phyloP scores from a whole-genome alignment of 1,139 yeast species.

The Kodamaea plutei region DNA sequence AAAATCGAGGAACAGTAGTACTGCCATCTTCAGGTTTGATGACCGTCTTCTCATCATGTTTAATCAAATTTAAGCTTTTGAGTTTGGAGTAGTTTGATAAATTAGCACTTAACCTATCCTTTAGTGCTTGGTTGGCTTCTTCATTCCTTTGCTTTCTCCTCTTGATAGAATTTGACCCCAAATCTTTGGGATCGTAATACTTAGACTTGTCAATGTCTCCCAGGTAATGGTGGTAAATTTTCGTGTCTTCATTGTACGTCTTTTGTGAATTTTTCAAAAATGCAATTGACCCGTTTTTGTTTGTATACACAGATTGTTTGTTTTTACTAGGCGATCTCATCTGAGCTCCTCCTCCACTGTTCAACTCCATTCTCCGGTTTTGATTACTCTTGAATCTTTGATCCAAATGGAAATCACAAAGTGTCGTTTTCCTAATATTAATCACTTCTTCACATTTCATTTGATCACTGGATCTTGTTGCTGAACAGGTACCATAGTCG shows the following conservation, averaged over 20 bases:
- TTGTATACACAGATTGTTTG: slow-evolving; percentile 23
- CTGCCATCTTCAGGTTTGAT: slow-evolving; percentile 13
- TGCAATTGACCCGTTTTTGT: slow-evolving; percentile 11
- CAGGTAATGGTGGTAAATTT: slow-evolving; percentile 12
- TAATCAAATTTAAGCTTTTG: slow-evolving; percentile 16
- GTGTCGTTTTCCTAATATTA: slow-evolving; percentile 45
- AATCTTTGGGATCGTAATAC: slow-evolving; percentile 45
- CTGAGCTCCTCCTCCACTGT: slow-evolving; percentile 57
- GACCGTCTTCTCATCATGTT: slow-evolving; percentile 11
- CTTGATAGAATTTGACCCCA: slow-evolving; percentile 32
- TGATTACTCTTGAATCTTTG: slow-evolving; percentile 49
- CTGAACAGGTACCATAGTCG: slow-evolving; percentile 67
- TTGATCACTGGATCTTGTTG: slow-evolving; percentile 40
- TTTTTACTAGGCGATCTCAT: slow-evolving; percentile 31
- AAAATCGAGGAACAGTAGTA: slow-evolving; percentile 18
- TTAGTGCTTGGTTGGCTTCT: slow-evolving; percentile 32
- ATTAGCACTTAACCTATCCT: slow-evolving; percentile 22
- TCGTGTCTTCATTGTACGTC: slow-evolving; percentile 26
- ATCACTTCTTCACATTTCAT: slow-evolving; percentile 57
- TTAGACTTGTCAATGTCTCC: slow-evolving; percentile 26
- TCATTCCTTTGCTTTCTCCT: slow-evolving; percentile 30
- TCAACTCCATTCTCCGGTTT: slow-evolving; percentile 69
- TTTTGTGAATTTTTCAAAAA: slow-evolving; percentile 8
- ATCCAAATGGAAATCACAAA: slow-evolving; percentile 74
- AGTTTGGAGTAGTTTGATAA: slow-evolving; percentile 14